Base-by-base conservation (phyloP, 2,329 filamentous ascomycete species). In the Pyricularia sp. region DNA sequence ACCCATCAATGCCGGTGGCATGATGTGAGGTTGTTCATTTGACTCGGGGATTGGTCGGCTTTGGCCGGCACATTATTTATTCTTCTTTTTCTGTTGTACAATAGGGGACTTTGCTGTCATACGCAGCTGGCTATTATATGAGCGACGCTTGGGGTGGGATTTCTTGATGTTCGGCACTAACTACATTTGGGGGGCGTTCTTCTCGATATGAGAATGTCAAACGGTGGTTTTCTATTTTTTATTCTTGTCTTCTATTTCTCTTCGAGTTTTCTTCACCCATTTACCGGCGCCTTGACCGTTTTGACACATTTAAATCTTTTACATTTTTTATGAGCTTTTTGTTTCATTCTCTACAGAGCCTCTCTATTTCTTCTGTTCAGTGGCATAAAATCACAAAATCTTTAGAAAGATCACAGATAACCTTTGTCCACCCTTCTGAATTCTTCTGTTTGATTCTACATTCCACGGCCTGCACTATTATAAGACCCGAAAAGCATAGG, bases 1-100 rank as follows among this genome's bases (percentile, higher is more conserved):
- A 28, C 70, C 75, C 14, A 76, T 78, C 65, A 76, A 77, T 71
- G 79, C 81, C 1, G 79, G 80, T 50, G 81, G 79, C 68, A 78
- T 84, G 76, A 81, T 84, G 78, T 76, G 70, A 73, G 55, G 1
- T 67, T 17, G 12, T 26, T 17, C 14, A 59, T 30, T 30, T 26
- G 9, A n/a, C 2, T 28, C 12, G 28, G 28, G 26, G 20, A n/a
- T 33, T 14, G 2, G 28, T 28, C 28, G 26, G 14, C 31, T n/a
- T 31, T 61, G 11, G 25, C 17, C 7, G 28, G 17, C n/a, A 20
- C 42, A 50, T 28, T n/a, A 25, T n/a, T 61, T 26, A 23, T 67
- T 31, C 28, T 67, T 67, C n/a, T 59, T 33, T 28, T 67, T 28
- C 14, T 30, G 42, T 61, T 67, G 42, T 66, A 66, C 65, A 55